Percentiles rank a stretch among this genome's conserved stretches.
phyloP scores from a whole-genome alignment of 2,329 filamentous ascomycete genomes.

The Akanthomyces muscarius region DNA sequence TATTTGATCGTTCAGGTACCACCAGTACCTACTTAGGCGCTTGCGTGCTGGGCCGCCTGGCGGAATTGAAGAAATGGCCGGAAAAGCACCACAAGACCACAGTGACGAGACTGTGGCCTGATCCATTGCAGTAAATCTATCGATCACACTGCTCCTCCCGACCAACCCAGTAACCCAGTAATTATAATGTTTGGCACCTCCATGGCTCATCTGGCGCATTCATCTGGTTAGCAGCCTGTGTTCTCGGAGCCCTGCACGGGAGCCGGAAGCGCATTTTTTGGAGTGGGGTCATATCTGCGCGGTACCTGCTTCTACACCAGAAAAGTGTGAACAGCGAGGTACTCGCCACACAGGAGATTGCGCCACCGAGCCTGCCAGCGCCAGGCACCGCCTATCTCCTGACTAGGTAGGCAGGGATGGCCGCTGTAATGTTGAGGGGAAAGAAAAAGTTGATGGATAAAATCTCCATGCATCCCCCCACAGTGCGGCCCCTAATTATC shows the following conservation, averaged over 20 bases:
- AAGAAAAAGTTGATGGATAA: constrained; percentile 13
- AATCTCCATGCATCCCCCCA: constrained; percentile 17
- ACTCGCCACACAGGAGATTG: constrained; percentile 2
- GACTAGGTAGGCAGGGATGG: background rate
- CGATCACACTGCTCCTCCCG: background rate
- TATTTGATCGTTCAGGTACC: no score
- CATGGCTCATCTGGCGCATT: no score
- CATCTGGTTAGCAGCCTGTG: no score
- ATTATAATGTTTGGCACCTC: no score
- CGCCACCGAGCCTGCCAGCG: background rate
- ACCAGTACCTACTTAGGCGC: no score
- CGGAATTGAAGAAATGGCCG: background rate
- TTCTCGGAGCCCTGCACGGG: background rate
- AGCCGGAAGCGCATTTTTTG: constrained; percentile 2
- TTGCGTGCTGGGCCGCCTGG: no score
- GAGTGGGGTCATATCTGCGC: background rate
- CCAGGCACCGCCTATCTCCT: constrained; percentile 12
- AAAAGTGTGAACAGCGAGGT: background rate
- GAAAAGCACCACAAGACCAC: background rate
- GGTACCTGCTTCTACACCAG: background rate
- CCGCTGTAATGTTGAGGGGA: background rate
- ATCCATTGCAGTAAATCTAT: background rate
- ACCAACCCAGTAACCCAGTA: no score
- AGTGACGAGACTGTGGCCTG: background rate
- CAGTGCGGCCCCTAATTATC: constrained; percentile 15